phyloP scores from a whole-genome alignment of 1,284 basidiomycete species.

The Rhizoctonia solani region DNA sequence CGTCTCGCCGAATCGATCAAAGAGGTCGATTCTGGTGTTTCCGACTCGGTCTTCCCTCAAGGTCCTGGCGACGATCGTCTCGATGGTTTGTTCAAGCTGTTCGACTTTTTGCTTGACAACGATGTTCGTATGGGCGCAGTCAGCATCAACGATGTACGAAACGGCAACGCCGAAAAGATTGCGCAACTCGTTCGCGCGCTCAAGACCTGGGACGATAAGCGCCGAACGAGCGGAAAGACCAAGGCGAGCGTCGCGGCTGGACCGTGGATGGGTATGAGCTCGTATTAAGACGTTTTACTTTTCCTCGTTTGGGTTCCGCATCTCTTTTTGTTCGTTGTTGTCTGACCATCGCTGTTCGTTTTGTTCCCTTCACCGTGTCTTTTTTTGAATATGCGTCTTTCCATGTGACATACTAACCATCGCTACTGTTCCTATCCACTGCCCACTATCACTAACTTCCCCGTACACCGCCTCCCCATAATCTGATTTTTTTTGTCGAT shows the following conservation, averaged over 20 bases:
- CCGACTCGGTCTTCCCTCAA: conserved; percentile 77
- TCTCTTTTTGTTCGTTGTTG: too few species aligned
- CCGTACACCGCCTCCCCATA: too few species aligned
- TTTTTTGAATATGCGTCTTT: too few species aligned
- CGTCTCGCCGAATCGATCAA: conserved; percentile 77
- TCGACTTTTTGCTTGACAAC: conserved; percentile 86
- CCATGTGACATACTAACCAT: too few species aligned
- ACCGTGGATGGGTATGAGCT: conserved; percentile 39
- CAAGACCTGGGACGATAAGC: conserved; percentile 75
- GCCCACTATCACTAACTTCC: too few species aligned
- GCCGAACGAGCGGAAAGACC: conserved; percentile 54
- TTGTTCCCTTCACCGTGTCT: too few species aligned
- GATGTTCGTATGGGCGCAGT: conserved; percentile 85
- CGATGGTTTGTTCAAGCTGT: conserved; percentile 86
- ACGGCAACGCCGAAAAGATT: conserved; percentile 78
- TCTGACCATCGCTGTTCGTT: too few species aligned
- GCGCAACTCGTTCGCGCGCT: conserved; percentile 75
- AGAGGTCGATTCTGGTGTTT: conserved; percentile 57
- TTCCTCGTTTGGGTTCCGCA: too few species aligned
- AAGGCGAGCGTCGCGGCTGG: conserved; percentile 47
- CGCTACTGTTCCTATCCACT: too few species aligned
- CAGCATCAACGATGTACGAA: conserved; percentile 87
- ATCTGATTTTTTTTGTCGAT: too few species aligned
- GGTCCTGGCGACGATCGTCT: conserved; percentile 71
- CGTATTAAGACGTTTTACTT: too few species aligned